Base-by-base conservation (phyloP, 139 green algal species). In the Ettlia oleoabundans region DNA sequence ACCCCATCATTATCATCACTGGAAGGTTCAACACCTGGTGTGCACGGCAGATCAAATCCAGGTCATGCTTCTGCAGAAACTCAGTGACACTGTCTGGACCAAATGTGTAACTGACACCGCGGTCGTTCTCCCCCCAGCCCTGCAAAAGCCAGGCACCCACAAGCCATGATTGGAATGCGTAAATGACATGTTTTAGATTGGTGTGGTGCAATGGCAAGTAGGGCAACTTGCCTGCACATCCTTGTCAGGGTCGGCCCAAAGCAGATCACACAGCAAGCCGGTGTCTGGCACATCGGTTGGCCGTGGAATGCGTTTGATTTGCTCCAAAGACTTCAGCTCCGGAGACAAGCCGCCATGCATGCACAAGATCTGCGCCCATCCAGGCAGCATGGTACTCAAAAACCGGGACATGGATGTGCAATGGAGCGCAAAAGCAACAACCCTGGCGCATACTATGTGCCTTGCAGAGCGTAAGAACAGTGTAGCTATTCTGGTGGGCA, bases 171-270 rank as follows among this genome's bases (percentile, higher is more conserved):
- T n/a, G n/a, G n/a, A n/a, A n/a, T n/a, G n/a, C n/a, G n/a, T n/a
- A n/a, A n/a, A n/a, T n/a, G n/a, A n/a, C n/a, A n/a, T n/a, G n/a
- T n/a, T n/a, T n/a, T n/a, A n/a, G n/a, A n/a, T n/a, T n/a, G n/a
- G n/a, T n/a, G n/a, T n/a, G n/a, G n/a, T n/a, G n/a, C n/a, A n/a
- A n/a, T n/a, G n/a, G n/a, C n/a, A n/a, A n/a, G n/a, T n/a, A n/a
- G n/a, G n/a, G n/a, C n/a, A n/a, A n/a, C n/a, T n/a, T n/a, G 79
- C 51, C 73, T 92, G 83, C 40, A 99, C 94, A 43, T 99, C 97
- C 87, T 99, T 99, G 82, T 99, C 97, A n/a, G 97, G 97, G 79
- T 99, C 97, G 32, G 97, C 94, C 97, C 97, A 99, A 13, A 99
- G 92, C 82, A 99, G 89, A 81, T 99, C 97, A 86, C 97, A 99